Conservation (phyloP, 345 rosid species). For the Gossypium raimondii region DNA sequence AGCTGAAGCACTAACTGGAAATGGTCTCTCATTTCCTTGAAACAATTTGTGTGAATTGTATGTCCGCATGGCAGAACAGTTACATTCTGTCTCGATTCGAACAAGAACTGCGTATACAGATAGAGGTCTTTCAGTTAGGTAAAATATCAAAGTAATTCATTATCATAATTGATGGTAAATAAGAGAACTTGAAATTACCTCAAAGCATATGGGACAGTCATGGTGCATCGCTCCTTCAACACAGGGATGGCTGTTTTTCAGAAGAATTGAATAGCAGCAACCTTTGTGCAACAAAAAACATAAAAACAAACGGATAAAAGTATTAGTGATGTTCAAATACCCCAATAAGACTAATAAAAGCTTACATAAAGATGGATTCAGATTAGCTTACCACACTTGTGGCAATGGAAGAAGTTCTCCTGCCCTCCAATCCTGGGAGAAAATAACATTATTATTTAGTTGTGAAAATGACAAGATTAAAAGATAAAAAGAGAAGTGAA, state of each 20-base stretch:
- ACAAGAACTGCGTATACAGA: conserved; percentile 53
- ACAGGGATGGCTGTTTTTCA: conserved; percentile 73
- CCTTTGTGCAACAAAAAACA: conserved; percentile 35
- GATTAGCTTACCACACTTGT: conserved; percentile 69
- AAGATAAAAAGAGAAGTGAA: not conserved
- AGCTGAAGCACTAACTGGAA: conserved; percentile 46
- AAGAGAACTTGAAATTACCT: conserved; percentile 40
- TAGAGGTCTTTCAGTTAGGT: not conserved
- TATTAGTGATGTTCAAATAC: not conserved
- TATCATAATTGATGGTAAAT: not conserved
- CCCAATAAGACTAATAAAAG: not conserved
- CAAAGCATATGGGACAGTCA: conserved; percentile 88
- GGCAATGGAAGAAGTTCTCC: conserved; percentile 85
- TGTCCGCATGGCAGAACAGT: conserved; percentile 82
- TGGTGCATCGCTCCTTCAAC: conserved; percentile 99
- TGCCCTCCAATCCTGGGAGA: conserved; percentile 67
- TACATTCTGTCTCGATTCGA: conserved; percentile 71
- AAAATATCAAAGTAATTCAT: not conserved
- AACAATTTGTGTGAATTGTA: conserved; percentile 72
- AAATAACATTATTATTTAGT: not conserved
- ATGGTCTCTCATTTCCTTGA: conserved; percentile 81
- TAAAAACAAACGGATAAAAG: not conserved
- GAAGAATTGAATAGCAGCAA: conserved; percentile 74
- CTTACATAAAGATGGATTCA: not conserved
- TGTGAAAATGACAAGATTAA: not conserved